These are phyloP conservation scores for Grigorovia humatica DNA, from an alignment of 805 yeast species.

Conservation along the genomic window DNA sequence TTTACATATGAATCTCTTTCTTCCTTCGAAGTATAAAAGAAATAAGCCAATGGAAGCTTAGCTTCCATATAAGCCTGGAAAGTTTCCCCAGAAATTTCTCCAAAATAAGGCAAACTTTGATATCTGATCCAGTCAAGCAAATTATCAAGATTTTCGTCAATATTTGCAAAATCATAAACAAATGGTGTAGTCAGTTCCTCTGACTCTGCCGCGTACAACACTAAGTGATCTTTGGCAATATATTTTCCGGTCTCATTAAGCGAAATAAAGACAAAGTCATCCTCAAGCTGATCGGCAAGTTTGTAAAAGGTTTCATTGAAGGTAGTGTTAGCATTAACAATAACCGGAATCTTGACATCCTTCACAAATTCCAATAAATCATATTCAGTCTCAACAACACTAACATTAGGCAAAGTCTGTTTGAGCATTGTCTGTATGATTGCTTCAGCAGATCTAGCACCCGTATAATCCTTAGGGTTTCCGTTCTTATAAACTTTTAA, in stretches of 20 bases:
- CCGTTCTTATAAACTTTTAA: slow-evolving; percentile 60
- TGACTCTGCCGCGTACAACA: slow-evolving; percentile 25
- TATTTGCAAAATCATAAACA: slow-evolving; percentile 13
- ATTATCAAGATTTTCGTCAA: slow-evolving; percentile 32
- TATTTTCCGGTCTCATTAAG: slow-evolving; percentile 22
- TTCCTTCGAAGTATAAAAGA: slow-evolving; percentile 66
- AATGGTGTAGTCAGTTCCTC: slow-evolving; percentile 21
- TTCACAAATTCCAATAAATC: slow-evolving; percentile 39
- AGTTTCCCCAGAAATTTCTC: slow-evolving; percentile 72
- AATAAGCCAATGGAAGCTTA: slow-evolving; percentile 74
- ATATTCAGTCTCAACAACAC: slow-evolving; percentile 36
- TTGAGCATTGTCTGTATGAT: slow-evolving; percentile 72
- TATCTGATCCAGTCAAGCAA: slow-evolving; percentile 34
- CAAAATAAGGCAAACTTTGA: slow-evolving; percentile 23
- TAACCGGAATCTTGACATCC: slow-evolving; percentile 38
- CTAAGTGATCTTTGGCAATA: slow-evolving; percentile 20
- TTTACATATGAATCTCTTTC: slow-evolving; percentile 50
- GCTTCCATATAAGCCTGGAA: slow-evolving; percentile 65
- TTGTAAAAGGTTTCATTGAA: slow-evolving; percentile 48
- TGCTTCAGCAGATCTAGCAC: slow-evolving; percentile 73
- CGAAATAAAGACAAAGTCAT: slow-evolving; percentile 50
- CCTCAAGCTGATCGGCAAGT: slow-evolving; percentile 57
- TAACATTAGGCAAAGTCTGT: slow-evolving; percentile 71
- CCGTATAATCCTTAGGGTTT: slow-evolving; percentile 55
- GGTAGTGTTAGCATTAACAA: slow-evolving; percentile 42